Conservation (phyloP, 306 rosid species). For the Prinsepia uniflora region DNA sequence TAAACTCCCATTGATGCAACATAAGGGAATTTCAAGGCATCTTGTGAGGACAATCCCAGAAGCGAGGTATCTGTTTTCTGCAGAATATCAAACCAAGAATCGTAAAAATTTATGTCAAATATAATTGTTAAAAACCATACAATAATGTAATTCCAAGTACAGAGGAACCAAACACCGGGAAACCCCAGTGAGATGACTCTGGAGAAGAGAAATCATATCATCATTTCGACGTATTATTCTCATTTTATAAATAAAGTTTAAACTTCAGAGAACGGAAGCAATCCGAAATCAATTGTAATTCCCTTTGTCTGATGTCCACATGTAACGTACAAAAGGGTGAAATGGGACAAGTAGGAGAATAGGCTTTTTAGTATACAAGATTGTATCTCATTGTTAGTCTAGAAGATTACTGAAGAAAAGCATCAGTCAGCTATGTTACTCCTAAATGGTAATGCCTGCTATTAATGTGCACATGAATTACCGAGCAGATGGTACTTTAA, state of each 20-base stretch:
- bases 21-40: conserved; percentile 55
- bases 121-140: background rate
- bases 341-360: background rate
- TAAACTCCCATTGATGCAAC: conserved; percentile 95
- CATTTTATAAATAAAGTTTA: background rate
- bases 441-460: background rate
- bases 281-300: background rate
- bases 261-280: background rate
- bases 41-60: conserved; percentile 64
- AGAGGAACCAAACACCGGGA: background rate
- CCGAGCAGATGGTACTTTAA: background rate
- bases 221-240: background rate
- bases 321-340: background rate
- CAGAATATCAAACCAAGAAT: conserved; percentile 32
- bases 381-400: background rate
- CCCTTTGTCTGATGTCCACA: background rate
- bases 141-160: background rate
- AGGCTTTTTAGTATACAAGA: background rate
- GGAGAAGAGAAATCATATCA: background rate
- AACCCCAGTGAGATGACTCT: background rate
- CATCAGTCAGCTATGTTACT: background rate
- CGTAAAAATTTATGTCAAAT: background rate
- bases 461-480: background rate
- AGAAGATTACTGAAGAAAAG: background rate
- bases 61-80: conserved; percentile 76